A percentile compares a stretch with the other conserved stretches of the same genome.
These are phyloP conservation scores for Aspergillus sp. DNA, from an alignment of 2,329 filamentous ascomycete genomes.

Conservation along the genomic window DNA sequence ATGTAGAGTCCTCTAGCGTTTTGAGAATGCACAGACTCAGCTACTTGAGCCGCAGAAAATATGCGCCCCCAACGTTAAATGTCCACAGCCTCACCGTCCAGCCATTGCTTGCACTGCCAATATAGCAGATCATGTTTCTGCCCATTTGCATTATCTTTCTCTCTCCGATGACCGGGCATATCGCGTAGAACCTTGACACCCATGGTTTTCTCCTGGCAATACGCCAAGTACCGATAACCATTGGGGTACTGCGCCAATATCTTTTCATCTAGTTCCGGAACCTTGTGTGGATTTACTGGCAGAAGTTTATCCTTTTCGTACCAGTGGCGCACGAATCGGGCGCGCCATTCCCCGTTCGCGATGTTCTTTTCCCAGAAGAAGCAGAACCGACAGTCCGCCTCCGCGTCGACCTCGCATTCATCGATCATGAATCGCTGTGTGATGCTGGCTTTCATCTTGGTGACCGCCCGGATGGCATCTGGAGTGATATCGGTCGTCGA, in stretches of 20 bases:
- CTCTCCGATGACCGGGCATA: conserved; percentile 41
- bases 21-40: no score
- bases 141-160: conserved; percentile 27
- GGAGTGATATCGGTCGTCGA: conserved; percentile 38
- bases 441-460: background rate
- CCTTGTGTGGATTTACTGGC: conserved; percentile 37
- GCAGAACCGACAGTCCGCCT: conserved; percentile 43
- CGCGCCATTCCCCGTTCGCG: conserved; percentile 36
- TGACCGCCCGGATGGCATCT: background rate
- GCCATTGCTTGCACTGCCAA: conserved; percentile 38
- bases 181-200: conserved; percentile 39
- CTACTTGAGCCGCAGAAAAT: no score
- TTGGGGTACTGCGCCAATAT: conserved; percentile 36
- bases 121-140: conserved; percentile 44
- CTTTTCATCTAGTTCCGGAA: conserved; percentile 37
- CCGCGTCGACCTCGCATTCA: conserved; percentile 39
- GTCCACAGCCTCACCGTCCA: conserved; percentile 35
- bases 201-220: conserved; percentile 41
- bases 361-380: conserved; percentile 40
- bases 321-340: conserved; percentile 42
- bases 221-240: conserved; percentile 41
- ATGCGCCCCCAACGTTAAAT: no score
- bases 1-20: no score
- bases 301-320: conserved; percentile 50
- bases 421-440: conserved; percentile 43